Conservation (phyloP, 306 rosid species). For the Ochetophila trinervis region DNA sequence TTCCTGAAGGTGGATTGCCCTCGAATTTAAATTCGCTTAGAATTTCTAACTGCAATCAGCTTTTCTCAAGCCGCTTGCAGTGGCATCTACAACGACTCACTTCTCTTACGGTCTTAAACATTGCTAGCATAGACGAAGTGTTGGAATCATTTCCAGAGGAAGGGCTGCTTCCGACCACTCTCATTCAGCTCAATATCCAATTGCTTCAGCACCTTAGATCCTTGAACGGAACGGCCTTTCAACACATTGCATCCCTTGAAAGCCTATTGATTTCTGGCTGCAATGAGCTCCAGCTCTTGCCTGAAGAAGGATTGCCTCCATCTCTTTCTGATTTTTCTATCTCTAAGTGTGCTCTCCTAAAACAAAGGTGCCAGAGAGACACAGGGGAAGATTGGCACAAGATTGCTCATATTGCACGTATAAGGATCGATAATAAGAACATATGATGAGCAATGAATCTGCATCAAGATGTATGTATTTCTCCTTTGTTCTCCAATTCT, state of each 20-base stretch:
- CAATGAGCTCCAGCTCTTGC: slow-evolving; percentile 20
- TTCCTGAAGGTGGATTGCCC: slow-evolving; percentile 20
- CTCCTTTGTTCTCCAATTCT: too few species aligned
- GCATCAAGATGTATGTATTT: too few species aligned
- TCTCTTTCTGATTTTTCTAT: neutral
- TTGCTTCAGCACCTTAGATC: neutral
- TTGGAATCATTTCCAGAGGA: slow-evolving; percentile 23
- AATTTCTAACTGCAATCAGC: slow-evolving; percentile 7
- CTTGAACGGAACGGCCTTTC: slow-evolving; percentile 24
- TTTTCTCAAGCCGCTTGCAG: slow-evolving; percentile 3
- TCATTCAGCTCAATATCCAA: fast-evolving
- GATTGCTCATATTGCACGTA: slow-evolving; percentile 15
- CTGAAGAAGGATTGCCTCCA: slow-evolving; percentile 24
- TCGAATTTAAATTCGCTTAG: neutral
- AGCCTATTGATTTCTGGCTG: fast-evolving
- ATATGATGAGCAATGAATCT: too few species aligned
- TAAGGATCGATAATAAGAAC: neutral
- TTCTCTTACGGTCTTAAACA: fast-evolving
- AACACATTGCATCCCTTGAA: slow-evolving; percentile 10
- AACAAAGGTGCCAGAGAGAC: slow-evolving; percentile 1
- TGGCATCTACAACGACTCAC: slow-evolving; percentile 23
- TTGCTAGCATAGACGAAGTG: neutral
- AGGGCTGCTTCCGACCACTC: slow-evolving; percentile 20
- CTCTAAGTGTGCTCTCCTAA: neutral
- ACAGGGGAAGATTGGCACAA: slow-evolving; percentile 36